These are phyloP conservation scores for Podila verticillata DNA, from an alignment of 192 early-diverging fungal species.

Conservation along the genomic window DNA sequence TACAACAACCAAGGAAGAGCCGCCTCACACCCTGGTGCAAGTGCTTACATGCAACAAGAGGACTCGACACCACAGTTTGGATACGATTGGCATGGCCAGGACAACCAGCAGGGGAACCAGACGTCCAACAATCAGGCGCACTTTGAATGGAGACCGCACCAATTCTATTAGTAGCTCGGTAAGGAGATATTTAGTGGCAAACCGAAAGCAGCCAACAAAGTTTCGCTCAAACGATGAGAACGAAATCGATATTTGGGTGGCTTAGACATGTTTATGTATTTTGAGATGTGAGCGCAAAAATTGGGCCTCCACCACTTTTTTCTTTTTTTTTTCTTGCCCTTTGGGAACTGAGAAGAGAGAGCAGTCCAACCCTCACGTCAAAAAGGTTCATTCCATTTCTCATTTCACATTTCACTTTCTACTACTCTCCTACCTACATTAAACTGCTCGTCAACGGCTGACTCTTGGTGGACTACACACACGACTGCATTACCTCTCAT, in stretches of 20 bases:
- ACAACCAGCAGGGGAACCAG: neutral
- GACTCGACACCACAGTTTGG: too few relatives aligned
- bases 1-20: neutral
- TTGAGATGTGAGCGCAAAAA: too few relatives aligned
- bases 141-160: constrained; percentile 36
- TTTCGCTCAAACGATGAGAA: neutral
- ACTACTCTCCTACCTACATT: neutral
- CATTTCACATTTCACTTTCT: neutral
- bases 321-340: constrained; percentile 1
- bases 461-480: too few relatives aligned
- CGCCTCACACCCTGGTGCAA: neutral
- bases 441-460: too few relatives aligned
- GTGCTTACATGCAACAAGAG: too few relatives aligned
- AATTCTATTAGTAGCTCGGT: constrained; percentile 13
- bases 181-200: neutral
- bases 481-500: neutral
- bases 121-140: neutral
- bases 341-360: too few relatives aligned
- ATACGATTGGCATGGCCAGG: neutral
- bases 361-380: too few relatives aligned
- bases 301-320: constrained; percentile 4
- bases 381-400: neutral
- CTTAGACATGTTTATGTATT: neutral
- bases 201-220: too few relatives aligned
- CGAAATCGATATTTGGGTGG: neutral